Evolutionary conservation across 2,329 filamentous ascomycete species (phyloP), one percentile per base, ranked within the genome.

Genomic region (Decorospora gaudefroyi): DNA sequence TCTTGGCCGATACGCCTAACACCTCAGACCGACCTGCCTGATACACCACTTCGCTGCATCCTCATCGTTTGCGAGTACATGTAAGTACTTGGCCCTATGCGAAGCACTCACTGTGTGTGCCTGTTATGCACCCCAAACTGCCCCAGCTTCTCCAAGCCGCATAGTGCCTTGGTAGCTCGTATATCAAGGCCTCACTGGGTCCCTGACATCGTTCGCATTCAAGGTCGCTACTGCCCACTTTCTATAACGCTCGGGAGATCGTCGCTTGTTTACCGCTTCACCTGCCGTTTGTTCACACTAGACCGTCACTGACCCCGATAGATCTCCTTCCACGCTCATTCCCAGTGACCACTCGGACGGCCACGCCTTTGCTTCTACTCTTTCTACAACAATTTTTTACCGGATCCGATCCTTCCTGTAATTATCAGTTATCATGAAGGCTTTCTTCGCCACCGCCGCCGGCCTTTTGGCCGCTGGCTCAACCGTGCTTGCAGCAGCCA

Each of bases 1-100:
- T 65, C 64, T 68, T 68, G 65, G 62, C 64, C 57, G 49, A 54
- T 50, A 64, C 63, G 55, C 51, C 47, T 50, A 61, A 36, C 48
- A 55, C 49, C 50, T 61, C 55, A 53, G 36, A 54, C 51, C 42
- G 52, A 39, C 38, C 36, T 52, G 46, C 45, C 53, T 55, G 54
- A 61, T 47, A 62, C 59, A 59, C 42, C 30, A 47, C 41, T 53
- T 49, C 51, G 56, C 57, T 53, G 55, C 60, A 57, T 53, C 53
- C 57, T 61, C 46, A 52, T 41, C 56, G 57, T 46, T 55, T 61
- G 61, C 53, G 57, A 59, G 56, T 68, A 58, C 55, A 66, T 61
- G 67, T 70, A 62, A 66, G 67, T 68, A 55, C 51, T 21, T 22
- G 18, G 16, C 46, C 53, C 53, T 51, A 42, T 31, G 29, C 41